phyloP scores from a whole-genome alignment of 352 stramenopile species.

The Pythium utonaiense region DNA sequence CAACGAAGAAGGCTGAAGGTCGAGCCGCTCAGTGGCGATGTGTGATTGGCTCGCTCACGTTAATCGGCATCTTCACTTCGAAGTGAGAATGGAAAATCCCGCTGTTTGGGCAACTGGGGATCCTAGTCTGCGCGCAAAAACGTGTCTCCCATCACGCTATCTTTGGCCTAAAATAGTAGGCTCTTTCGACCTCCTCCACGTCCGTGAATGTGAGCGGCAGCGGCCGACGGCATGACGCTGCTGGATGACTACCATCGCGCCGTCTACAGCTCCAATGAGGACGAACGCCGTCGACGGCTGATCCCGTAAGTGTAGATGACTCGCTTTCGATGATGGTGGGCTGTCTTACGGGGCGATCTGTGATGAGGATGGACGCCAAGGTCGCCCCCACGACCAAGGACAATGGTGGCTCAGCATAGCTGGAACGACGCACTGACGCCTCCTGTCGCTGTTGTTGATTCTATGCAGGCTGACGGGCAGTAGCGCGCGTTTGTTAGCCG shows the following conservation, averaged over 20 bases:
- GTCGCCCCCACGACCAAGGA: too few relatives aligned
- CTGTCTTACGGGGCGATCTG: too few relatives aligned
- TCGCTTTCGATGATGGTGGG: too few relatives aligned
- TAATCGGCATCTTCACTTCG: too few relatives aligned
- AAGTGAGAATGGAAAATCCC: too few relatives aligned
- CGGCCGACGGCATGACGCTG: slow-evolving; percentile 49
- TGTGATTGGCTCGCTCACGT: too few relatives aligned
- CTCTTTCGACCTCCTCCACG: not conserved
- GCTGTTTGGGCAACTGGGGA: too few relatives aligned
- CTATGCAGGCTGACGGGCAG: slow-evolving; percentile 2
- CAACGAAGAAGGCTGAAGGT: too few relatives aligned
- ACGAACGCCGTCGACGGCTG: slow-evolving; percentile 34
- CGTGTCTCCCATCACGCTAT: not conserved
- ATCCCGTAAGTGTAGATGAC: too few relatives aligned
- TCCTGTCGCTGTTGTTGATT: not conserved
- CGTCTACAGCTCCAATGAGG: slow-evolving; percentile 33
- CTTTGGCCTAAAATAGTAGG: slow-evolving; percentile 5
- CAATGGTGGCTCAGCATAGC: too few relatives aligned
- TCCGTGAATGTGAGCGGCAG: not conserved
- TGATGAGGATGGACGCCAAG: not conserved
- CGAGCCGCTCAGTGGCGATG: too few relatives aligned
- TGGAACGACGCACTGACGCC: not conserved
- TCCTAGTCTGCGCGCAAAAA: too few relatives aligned
- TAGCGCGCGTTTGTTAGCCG: not conserved
- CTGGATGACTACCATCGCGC: slow-evolving; percentile 59